phyloP scores from a whole-genome alignment of 139 green algal genomes.

The Eudorina sp. region DNA sequence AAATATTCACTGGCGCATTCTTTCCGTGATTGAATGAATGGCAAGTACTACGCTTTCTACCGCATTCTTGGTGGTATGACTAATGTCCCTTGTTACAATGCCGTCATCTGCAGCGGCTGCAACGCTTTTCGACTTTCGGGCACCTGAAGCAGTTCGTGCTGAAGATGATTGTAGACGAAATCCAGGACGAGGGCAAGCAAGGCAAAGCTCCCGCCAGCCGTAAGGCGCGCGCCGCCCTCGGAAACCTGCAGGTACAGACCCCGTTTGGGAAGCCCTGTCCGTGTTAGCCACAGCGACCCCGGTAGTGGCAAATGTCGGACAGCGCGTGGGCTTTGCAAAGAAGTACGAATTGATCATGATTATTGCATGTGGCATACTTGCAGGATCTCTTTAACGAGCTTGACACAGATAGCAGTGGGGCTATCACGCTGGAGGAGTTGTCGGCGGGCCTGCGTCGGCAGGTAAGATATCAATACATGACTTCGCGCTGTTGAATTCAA shows the following conservation, averaged over 20 bases:
- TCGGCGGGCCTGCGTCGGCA: conserved; percentile 70
- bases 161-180: conserved; percentile 87
- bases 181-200: conserved; percentile 52
- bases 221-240: conserved; percentile 20
- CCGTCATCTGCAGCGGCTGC: conserved; percentile 85
- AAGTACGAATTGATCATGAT: too few species aligned
- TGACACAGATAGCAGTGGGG: conserved; percentile 80
- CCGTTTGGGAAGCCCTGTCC: background rate
- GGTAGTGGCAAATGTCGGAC: too few species aligned
- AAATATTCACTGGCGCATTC: too few species aligned
- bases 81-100: too few species aligned
- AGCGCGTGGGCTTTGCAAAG: too few species aligned
- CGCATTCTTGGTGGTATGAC: too few species aligned
- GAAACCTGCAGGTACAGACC: conserved; percentile 38
- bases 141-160: conserved; percentile 94
- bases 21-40: too few species aligned
- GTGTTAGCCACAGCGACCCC: too few species aligned
- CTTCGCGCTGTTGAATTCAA: too few species aligned
- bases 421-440: conserved; percentile 86
- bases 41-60: too few species aligned
- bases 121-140: conserved; percentile 93
- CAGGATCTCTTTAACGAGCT: conserved; percentile 74
- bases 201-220: background rate
- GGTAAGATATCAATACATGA: too few species aligned
- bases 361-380: too few species aligned